phyloP scores from a whole-genome alignment of 164 flowering plant species.

The Vitis vinifera region DNA sequence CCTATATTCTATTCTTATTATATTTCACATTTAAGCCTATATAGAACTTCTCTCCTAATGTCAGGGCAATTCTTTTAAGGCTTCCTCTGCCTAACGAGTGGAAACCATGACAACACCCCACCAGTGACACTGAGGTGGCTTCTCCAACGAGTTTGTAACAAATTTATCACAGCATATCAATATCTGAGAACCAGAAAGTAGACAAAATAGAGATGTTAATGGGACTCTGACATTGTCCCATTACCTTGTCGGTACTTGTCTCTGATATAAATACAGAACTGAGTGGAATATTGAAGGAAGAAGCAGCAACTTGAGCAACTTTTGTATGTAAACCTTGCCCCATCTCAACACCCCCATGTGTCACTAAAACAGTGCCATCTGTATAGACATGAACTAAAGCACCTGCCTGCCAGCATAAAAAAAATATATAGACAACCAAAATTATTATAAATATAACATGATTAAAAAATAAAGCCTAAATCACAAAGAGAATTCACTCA shows the following conservation, averaged over 20 bases:
- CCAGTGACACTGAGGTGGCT: too few relatives aligned
- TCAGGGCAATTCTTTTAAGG: too few relatives aligned
- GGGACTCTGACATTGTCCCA: neutral
- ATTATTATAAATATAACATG: neutral
- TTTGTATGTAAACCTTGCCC: conserved; percentile 99
- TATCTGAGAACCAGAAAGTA: too few relatives aligned
- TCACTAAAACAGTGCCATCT: conserved; percentile 95
- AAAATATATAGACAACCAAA: neutral
- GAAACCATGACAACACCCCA: too few relatives aligned
- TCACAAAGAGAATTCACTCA: neutral
- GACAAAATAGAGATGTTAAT: too few relatives aligned
- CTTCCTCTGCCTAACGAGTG: too few relatives aligned
- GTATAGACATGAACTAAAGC: conserved; percentile 98
- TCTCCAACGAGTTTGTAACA: too few relatives aligned
- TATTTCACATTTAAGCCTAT: too few relatives aligned
- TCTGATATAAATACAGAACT: conserved; percentile 93
- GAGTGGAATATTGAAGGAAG: conserved; percentile 85
- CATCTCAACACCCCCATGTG: conserved; percentile 99
- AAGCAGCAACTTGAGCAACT: conserved; percentile 96
- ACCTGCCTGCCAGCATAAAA: conserved; percentile 60
- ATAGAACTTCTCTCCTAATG: too few relatives aligned
- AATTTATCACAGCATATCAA: too few relatives aligned
- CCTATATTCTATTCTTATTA: too few relatives aligned
- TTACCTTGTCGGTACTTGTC: conserved; percentile 99
- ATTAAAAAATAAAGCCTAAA: neutral